phyloP scores from a whole-genome alignment of 1,284 basidiomycete genomes.

The Austropuccinia psidii region DNA sequence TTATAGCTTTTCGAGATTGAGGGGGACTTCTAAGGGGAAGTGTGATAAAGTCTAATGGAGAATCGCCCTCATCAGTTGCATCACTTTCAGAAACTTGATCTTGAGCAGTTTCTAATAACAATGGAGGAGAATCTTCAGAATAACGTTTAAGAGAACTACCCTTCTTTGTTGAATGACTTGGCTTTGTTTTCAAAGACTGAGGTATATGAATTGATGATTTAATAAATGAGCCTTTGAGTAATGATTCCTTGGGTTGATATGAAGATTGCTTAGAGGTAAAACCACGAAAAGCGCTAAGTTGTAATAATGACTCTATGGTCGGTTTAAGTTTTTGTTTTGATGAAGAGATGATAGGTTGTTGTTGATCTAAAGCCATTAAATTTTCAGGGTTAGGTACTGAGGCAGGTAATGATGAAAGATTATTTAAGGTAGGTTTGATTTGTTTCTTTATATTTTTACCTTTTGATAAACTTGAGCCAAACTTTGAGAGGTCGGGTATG shows the following conservation, averaged over 20 bases:
- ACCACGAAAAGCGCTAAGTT: background rate
- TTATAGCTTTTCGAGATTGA: background rate
- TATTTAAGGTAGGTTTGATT: too few species aligned
- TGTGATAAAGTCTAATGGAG: slow-evolving; percentile 1
- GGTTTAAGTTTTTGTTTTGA: too few species aligned
- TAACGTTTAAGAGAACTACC: background rate
- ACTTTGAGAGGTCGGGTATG: too few species aligned
- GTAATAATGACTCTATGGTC: too few species aligned
- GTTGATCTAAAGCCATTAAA: too few species aligned
- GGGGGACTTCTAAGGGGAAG: slow-evolving; percentile 11
- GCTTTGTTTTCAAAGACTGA: background rate
- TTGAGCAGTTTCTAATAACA: background rate
- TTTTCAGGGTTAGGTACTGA: too few species aligned
- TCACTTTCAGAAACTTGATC: background rate
- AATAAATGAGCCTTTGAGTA: background rate
- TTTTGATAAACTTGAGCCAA: too few species aligned
- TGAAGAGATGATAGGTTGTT: too few species aligned
- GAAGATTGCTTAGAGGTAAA: background rate
- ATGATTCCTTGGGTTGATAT: background rate
- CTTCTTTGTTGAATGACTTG: background rate
- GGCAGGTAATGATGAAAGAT: too few species aligned
- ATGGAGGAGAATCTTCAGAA: slow-evolving; percentile 1
- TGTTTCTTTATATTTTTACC: too few species aligned
- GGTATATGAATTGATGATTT: background rate
- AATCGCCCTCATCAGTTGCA: background rate